A percentile compares a stretch with the other conserved stretches of the same genome.
phyloP scores from a whole-genome alignment of 106 monocot species.

The Dendrobium catenatum region DNA sequence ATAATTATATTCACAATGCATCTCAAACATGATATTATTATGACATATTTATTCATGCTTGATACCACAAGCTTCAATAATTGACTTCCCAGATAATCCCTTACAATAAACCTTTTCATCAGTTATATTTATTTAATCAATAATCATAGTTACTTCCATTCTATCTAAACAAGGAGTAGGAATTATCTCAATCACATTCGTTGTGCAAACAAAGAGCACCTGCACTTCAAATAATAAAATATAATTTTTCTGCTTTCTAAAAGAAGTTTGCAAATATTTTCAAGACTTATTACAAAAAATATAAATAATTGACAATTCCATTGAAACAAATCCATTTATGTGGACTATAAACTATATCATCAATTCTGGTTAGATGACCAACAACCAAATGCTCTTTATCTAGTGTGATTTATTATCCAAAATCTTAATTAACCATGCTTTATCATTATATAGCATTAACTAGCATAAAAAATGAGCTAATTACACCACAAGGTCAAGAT shows the following conservation, averaged over 20 bases:
- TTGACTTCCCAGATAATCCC: constrained; percentile 83
- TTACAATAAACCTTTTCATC: constrained; percentile 97
- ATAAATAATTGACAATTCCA: background rate
- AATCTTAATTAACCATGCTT: background rate
- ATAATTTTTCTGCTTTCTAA: background rate
- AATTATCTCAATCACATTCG: constrained; percentile 93
- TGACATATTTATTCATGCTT: constrained; percentile 71
- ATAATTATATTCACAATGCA: background rate
- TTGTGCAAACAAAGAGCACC: constrained; percentile 99
- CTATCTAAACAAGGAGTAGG: constrained; percentile 91
- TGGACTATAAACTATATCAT: background rate
- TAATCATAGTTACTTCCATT: constrained; percentile 90
- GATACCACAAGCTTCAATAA: constrained; percentile 83
- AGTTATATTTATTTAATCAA: constrained; percentile 72
- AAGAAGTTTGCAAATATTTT: background rate
- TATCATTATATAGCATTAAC: background rate
- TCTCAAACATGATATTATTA: background rate
- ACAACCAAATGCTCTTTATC: background rate
- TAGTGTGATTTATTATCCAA: background rate
- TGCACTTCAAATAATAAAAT: constrained; percentile 6
- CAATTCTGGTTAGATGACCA: background rate
- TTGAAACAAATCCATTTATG: background rate
- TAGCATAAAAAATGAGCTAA: background rate
- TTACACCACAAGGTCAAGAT: background rate
- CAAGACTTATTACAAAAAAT: background rate